Conservation (phyloP, 2,329 filamentous ascomycete species). For the Corinectria fuckeliana region DNA sequence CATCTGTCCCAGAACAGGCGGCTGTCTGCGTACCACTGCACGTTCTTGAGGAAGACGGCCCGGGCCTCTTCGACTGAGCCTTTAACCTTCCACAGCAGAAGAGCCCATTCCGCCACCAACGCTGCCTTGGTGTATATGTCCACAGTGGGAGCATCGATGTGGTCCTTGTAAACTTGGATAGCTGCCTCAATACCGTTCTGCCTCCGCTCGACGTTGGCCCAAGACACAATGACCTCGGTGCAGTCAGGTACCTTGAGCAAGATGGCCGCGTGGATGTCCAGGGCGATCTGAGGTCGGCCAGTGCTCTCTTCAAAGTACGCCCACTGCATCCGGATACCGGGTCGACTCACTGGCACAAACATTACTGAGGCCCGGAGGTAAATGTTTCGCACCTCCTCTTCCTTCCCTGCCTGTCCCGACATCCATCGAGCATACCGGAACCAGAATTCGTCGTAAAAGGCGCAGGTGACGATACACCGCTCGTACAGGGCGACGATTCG, state of each 20-base stretch:
- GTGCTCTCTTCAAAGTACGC: slow-evolving; percentile 93
- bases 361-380: slow-evolving; percentile 86
- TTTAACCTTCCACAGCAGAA: slow-evolving; percentile 86
- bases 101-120: slow-evolving; percentile 87
- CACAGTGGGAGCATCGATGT: slow-evolving; percentile 75
- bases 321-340: slow-evolving; percentile 85
- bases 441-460: slow-evolving; percentile 98
- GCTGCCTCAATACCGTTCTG: slow-evolving; percentile 85
- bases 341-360: slow-evolving; percentile 85
- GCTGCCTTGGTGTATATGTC: slow-evolving; percentile 84
- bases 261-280: slow-evolving; percentile 84
- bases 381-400: slow-evolving; percentile 90
- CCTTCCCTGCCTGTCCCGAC: slow-evolving; percentile 77
- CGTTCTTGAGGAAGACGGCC: slow-evolving; percentile 80
- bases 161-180: slow-evolving; percentile 80
- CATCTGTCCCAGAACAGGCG: slow-evolving; percentile 89
- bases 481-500: slow-evolving; percentile 89
- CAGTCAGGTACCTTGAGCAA: slow-evolving; percentile 79
- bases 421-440: slow-evolving; percentile 97
- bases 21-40: slow-evolving; percentile 85
- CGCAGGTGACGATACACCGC: slow-evolving; percentile 88
- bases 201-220: slow-evolving; percentile 85
- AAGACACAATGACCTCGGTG: slow-evolving; percentile 85
- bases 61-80: slow-evolving; percentile 82
- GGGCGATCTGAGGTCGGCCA: slow-evolving; percentile 77